These are phyloP conservation scores for Sporothrix pseudoabietina DNA, from an alignment of 2,329 filamentous ascomycete genomes.

Conservation along the genomic window DNA sequence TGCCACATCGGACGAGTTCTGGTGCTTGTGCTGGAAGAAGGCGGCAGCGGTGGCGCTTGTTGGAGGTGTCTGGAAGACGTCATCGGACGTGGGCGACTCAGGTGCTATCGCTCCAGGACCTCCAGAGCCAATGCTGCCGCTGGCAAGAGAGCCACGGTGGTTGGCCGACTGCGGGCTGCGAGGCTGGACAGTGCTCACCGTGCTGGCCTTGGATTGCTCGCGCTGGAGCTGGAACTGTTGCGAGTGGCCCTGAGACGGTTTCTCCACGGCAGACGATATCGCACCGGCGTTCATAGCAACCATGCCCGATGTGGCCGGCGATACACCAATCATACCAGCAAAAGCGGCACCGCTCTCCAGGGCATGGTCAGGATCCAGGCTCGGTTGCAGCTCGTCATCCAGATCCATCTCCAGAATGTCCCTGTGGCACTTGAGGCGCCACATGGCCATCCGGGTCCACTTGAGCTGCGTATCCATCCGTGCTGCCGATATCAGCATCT, in stretches of 20 bases:
- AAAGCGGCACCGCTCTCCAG: conserved; percentile 34
- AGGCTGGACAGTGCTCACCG: conserved; percentile 38
- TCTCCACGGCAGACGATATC: not conserved
- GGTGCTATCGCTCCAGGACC: conserved; percentile 34
- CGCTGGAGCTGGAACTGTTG: conserved; percentile 33
- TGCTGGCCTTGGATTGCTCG: conserved; percentile 42
- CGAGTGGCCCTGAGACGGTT: not conserved
- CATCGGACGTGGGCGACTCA: conserved; percentile 49
- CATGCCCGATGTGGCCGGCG: conserved; percentile 14
- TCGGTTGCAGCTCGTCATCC: conserved; percentile 68
- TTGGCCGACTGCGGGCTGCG: conserved; percentile 45
- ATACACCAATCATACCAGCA: conserved; percentile 30
- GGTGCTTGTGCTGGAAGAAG: conserved; percentile 43
- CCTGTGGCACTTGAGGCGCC: conserved; percentile 85
- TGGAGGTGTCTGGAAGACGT: conserved; percentile 55
- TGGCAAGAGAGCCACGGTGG: conserved; percentile 39
- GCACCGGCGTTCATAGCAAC: not conserved
- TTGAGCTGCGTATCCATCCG: conserved; percentile 85
- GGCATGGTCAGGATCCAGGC: conserved; percentile 40
- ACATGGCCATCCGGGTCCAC: conserved; percentile 93
- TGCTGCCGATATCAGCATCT: conserved; percentile 80
- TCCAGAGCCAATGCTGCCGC: conserved; percentile 27
- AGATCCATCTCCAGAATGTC: conserved; percentile 86
- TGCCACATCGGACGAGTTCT: conserved; percentile 50
- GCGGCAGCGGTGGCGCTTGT: conserved; percentile 45